Conservation (phyloP, 2,329 filamentous ascomycete species). For the Nemania diffusa region DNA sequence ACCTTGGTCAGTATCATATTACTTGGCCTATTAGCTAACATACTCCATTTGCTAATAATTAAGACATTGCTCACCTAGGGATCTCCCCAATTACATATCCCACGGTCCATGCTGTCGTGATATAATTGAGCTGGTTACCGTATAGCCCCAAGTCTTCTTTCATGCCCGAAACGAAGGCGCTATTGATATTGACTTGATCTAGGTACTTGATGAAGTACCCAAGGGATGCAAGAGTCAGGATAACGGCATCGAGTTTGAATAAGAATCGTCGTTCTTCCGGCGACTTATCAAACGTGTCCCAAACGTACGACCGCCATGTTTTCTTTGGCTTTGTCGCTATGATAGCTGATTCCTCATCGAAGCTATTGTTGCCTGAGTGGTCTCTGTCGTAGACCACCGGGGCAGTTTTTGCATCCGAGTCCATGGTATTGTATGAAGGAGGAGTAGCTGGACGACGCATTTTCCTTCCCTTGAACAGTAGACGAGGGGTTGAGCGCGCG, state of each 20-base stretch:
- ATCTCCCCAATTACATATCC: conserved; percentile 49
- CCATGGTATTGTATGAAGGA: conserved; percentile 27
- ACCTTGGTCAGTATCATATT: conserved; percentile 51
- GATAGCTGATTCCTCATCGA: conserved; percentile 32
- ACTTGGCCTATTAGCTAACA: conserved; percentile 38
- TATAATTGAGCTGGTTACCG: conserved; percentile 54
- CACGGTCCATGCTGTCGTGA: conserved; percentile 46
- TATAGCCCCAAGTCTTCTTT: conserved; percentile 54
- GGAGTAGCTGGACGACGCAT: conserved; percentile 2
- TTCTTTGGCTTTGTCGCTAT: conserved; percentile 45
- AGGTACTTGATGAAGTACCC: conserved; percentile 58
- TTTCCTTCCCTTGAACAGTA: background rate
- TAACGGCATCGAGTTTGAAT: conserved; percentile 56
- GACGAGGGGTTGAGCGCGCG: background rate
- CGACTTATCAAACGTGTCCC: conserved; percentile 59
- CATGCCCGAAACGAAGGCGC: conserved; percentile 60
- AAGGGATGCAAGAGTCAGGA: conserved; percentile 54
- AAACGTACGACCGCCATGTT: conserved; percentile 61
- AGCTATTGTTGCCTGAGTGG: conserved; percentile 8
- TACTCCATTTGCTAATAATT: too few relatives aligned
- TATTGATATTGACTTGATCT: conserved; percentile 52
- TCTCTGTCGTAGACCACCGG: background rate
- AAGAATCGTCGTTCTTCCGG: conserved; percentile 55
- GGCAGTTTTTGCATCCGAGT: conserved; percentile 16
- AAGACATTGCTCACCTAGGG: conserved; percentile 42